phyloP scores from a whole-genome alignment of 2,329 filamentous ascomycete genomes.

The Phaeosphaeriaceae sp. region DNA sequence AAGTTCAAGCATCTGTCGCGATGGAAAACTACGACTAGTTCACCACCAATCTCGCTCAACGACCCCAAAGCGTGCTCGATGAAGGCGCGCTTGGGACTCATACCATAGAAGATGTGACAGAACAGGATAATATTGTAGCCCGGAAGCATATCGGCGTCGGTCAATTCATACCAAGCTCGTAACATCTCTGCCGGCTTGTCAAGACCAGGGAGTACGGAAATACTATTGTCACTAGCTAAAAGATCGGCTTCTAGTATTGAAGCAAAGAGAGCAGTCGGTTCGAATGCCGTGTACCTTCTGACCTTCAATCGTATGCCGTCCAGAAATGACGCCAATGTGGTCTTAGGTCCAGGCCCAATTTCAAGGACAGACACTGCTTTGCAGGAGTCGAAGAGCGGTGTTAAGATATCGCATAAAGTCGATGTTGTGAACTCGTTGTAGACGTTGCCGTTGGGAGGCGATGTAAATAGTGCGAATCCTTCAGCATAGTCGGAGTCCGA shows the following conservation, averaged over 20 bases:
- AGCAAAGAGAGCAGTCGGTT: conserved; percentile 60
- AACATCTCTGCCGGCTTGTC: conserved; percentile 28
- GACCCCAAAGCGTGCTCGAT: conserved; percentile 58
- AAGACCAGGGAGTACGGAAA: conserved; percentile 53
- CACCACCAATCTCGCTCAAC: conserved; percentile 48
- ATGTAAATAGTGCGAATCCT: not conserved
- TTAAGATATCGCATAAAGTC: conserved; percentile 27
- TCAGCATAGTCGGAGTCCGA: not conserved
- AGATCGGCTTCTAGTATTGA: conserved; percentile 54
- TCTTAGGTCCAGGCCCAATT: conserved; percentile 65
- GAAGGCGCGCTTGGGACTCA: conserved; percentile 56
- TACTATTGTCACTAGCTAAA: conserved; percentile 24
- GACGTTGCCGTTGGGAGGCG: not conserved
- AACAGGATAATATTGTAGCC: conserved; percentile 66
- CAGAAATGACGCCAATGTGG: conserved; percentile 60
- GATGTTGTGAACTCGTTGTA: not conserved
- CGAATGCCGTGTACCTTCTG: conserved; percentile 61
- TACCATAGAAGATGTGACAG: conserved; percentile 70
- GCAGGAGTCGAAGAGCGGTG: conserved; percentile 52
- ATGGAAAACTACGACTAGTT: conserved; percentile 64
- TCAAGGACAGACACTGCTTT: conserved; percentile 62
- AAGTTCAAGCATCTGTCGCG: conserved; percentile 54
- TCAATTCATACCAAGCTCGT: conserved; percentile 13
- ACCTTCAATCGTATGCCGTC: conserved; percentile 52
- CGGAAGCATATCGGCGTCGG: conserved; percentile 19